A percentile compares a stretch with the other conserved stretches of the same genome.
These are phyloP conservation scores for Actinidia chinensis DNA, from an alignment of 179 eudicot genomes.

Conservation along the genomic window DNA sequence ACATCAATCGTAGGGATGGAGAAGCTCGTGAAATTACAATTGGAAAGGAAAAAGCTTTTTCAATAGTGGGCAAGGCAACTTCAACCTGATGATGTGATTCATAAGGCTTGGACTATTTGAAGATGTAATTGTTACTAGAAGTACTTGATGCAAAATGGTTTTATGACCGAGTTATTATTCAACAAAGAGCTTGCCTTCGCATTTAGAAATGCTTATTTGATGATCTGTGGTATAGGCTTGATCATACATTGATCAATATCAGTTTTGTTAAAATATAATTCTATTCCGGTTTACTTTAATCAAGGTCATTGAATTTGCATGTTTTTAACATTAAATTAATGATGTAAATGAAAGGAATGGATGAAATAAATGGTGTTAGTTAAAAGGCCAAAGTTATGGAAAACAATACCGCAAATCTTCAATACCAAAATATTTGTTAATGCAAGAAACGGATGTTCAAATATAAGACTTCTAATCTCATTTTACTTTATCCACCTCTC, in stretches of 20 bases:
- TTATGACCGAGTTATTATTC: background rate
- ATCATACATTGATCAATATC: too few relatives aligned
- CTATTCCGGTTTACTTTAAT: too few relatives aligned
- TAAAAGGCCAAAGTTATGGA: too few relatives aligned
- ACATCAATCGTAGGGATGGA: conserved; percentile 98
- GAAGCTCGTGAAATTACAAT: conserved; percentile 86
- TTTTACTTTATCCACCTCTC: background rate
- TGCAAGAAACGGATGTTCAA: background rate
- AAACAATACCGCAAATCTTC: too few relatives aligned
- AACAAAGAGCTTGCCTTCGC: background rate
- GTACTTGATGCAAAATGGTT: background rate
- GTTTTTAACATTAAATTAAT: too few relatives aligned
- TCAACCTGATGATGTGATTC: conserved; percentile 98
- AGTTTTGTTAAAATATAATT: too few relatives aligned
- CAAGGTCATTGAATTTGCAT: too few relatives aligned
- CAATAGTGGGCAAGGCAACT: conserved; percentile 94
- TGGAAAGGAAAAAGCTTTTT: conserved; percentile 91
- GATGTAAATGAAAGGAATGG: too few relatives aligned
- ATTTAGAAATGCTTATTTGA: too few relatives aligned
- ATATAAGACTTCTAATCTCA: background rate
- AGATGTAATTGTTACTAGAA: conserved; percentile 53
- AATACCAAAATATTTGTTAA: background rate
- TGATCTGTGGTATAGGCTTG: too few relatives aligned
- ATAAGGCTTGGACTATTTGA: conserved; percentile 96
- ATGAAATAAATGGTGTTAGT: too few relatives aligned